Base-by-base conservation (phyloP, 2,329 filamentous ascomycete species). In the Fusarium siculi region DNA sequence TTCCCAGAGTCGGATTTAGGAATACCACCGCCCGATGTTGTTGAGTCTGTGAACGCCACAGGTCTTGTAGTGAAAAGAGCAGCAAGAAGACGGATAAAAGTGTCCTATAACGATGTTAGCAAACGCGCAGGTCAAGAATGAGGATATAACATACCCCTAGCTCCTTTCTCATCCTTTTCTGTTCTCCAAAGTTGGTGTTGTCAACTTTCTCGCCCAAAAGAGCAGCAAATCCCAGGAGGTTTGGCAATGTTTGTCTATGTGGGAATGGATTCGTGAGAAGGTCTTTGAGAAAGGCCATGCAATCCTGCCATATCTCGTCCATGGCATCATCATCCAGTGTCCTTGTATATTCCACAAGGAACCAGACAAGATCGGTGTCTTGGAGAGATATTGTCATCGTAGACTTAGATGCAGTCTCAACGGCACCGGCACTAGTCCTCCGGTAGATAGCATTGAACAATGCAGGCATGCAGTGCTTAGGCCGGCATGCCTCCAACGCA, bases 221-320 rank as follows among this genome's bases (percentile, higher is more conserved):
- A 2, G 93, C 93, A 1, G 94, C 93, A 78, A 98, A 98, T 76
- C 97, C 93, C 18, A 99, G 85, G 49, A 99, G 85, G 57, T 92
- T 91, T 11, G 96, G 93, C 43, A 99, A 83, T 12, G 95, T 96
- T 79, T 98, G 95, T 63, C 96, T 89, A 83, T 99, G 96, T 6
- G 96, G 96, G 78, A 99, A 94, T 2, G 96, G 97, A 78, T 99
- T 99, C 30, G 92, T 91, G 34, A 99, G 87, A 34, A 99, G 89
- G 79, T 99, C 97, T 72, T 91, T 93, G 68, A 98, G 82, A 81
- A 99, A 99, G 0, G 92, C 90, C 77, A 95, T 94, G 80, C 96
- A 99, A 80, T 99, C 96, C 44, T 91, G 88, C 96, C 96, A 99
- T 54, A 99, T 97, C 82, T 99, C 96, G 77, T 99, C 96, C 88